These are phyloP conservation scores for Claviceps africana DNA, from an alignment of 2,329 filamentous ascomycete species.

Conservation along the genomic window DNA sequence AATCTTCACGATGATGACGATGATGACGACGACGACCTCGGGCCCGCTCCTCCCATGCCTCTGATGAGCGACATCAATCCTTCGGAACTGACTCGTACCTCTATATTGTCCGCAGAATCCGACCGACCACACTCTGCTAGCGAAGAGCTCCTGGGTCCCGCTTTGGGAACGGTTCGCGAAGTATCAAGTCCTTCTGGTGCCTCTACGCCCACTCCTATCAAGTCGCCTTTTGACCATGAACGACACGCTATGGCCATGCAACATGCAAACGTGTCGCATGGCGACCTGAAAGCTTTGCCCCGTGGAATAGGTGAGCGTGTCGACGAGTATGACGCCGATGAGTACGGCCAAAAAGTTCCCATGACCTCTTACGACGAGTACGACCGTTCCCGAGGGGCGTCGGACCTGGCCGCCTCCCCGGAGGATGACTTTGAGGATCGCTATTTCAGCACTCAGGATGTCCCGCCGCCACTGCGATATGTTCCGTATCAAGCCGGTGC, in stretches of 20 bases:
- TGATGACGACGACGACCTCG: constrained; percentile 12
- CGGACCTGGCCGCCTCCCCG: constrained; percentile 23
- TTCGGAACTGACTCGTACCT: constrained; percentile 77
- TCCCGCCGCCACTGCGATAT: constrained; percentile 50
- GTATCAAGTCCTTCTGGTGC: constrained; percentile 44
- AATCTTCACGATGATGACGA: constrained; percentile 31
- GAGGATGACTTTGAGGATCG: constrained; percentile 28
- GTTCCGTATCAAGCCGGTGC: constrained; percentile 55
- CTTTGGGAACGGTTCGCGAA: constrained; percentile 46
- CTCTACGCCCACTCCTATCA: constrained; percentile 49
- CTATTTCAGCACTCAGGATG: constrained; percentile 46
- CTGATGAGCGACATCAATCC: constrained; percentile 73
- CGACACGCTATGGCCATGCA: constrained; percentile 52
- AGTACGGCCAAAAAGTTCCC: constrained; percentile 28
- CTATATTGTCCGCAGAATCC: constrained; percentile 70
- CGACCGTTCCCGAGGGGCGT: constrained; percentile 16
- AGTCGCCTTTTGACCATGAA: constrained; percentile 32
- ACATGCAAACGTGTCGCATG: constrained; percentile 49
- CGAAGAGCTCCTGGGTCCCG: constrained; percentile 35
- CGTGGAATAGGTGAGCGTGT: constrained; percentile 29
- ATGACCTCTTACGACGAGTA: constrained; percentile 31
- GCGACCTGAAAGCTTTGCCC: constrained; percentile 41
- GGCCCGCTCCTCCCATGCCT: constrained; percentile 64
- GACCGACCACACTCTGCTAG: constrained; percentile 57
- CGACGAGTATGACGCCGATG: constrained; percentile 35